Evolutionary conservation across 768 basidiomycete genomes (phyloP).

Genomic region (Xerocomus spinulosus): DNA sequence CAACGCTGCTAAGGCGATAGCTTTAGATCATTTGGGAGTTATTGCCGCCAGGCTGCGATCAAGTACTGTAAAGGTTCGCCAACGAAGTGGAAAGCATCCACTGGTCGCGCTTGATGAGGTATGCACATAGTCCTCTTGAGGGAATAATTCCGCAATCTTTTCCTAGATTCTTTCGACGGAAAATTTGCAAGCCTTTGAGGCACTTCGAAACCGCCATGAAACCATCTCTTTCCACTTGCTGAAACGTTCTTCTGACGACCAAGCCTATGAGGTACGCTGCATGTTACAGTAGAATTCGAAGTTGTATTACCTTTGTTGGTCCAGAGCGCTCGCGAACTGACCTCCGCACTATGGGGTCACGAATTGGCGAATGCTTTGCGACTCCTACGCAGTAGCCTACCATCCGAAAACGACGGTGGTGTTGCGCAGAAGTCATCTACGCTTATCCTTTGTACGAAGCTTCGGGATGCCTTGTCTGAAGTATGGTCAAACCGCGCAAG

Average conservation of each 20-base stretch:
- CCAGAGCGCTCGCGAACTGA: conserved; percentile 77
- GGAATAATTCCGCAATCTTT: not conserved
- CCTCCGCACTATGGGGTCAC: conserved; percentile 74
- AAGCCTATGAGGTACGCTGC: conserved; percentile 67
- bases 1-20: conserved; percentile 83
- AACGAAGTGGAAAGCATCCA: conserved; percentile 32
- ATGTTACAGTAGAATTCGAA: not conserved
- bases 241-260: conserved; percentile 72
- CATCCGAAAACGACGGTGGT: conserved; percentile 37
- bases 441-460: conserved; percentile 44
- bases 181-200: conserved; percentile 50
- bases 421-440: conserved; percentile 11
- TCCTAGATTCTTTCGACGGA: conserved; percentile 49
- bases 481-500: conserved; percentile 67
- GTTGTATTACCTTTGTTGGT: conserved; percentile 1
- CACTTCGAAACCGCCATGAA: conserved; percentile 56
- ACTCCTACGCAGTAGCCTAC: conserved; percentile 49
- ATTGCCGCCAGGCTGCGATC: conserved; percentile 79
- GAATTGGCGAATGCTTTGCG: conserved; percentile 72
- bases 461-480: conserved; percentile 61
- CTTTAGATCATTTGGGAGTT: conserved; percentile 90
- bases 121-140: not conserved
- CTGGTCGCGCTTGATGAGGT: conserved; percentile 74
- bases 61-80: conserved; percentile 40
- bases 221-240: conserved; percentile 63